Percentiles rank a stretch among this genome's conserved stretches.
phyloP scores from a whole-genome alignment of 2,329 filamentous ascomycete species.

The Triangularia verruculosa region DNA sequence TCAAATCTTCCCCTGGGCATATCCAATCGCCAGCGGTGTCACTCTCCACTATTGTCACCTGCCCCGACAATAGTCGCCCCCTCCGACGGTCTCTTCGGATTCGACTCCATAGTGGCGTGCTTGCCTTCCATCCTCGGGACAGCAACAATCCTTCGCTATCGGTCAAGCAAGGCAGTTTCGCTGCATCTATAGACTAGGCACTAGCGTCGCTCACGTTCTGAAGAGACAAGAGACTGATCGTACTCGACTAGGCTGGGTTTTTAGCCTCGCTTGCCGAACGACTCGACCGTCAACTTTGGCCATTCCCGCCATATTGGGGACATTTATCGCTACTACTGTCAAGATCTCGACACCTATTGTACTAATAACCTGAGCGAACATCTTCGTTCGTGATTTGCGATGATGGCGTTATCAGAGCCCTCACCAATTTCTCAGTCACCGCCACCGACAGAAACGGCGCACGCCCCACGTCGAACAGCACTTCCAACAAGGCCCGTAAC shows the following conservation, averaged over 20 bases:
- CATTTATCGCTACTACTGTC: not conserved
- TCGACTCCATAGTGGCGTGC: slow-evolving; percentile 16
- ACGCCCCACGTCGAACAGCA: slow-evolving; percentile 27
- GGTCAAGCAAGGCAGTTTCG: not conserved
- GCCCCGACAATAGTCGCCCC: not conserved
- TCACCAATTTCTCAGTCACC: slow-evolving; percentile 10
- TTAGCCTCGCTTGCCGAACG: not conserved
- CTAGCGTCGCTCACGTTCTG: not conserved
- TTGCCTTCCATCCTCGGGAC: not conserved
- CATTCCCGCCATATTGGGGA: not conserved
- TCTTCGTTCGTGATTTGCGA: not conserved
- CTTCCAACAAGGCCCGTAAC: slow-evolving; percentile 26
- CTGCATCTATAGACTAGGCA: not conserved
- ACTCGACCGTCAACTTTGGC: not conserved
- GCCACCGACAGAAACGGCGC: slow-evolving; percentile 9
- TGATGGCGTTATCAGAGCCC: slow-evolving; percentile 25
- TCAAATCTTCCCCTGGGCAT: not conserved
- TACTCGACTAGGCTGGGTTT: not conserved
- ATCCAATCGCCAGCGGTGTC: slow-evolving; percentile 4
- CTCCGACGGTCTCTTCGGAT: slow-evolving; percentile 7
- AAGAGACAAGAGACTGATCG: not conserved
- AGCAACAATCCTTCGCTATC: not conserved
- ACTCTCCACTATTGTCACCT: not conserved
- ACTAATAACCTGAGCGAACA: not conserved
- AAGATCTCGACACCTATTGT: not conserved